phyloP scores from a whole-genome alignment of 108 stramenopile genomes.

The Pseudonitzschia multiseries region DNA sequence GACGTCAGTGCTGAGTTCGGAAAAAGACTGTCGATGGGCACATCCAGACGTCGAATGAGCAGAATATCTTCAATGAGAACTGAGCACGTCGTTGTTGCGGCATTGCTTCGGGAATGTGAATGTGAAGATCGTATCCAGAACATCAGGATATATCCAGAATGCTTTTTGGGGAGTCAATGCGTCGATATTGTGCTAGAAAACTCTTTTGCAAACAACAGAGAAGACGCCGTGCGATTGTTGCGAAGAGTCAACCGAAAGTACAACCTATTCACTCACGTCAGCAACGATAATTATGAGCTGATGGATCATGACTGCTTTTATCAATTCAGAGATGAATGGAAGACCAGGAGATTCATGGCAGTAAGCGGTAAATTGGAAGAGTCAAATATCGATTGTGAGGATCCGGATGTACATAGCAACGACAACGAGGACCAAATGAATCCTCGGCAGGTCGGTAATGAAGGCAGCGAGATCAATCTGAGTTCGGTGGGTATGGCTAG shows the following conservation, averaged over 20 bases:
- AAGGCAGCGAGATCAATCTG: not conserved
- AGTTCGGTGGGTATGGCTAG: not conserved
- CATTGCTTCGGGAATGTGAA: slow-evolving; percentile 15
- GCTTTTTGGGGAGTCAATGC: slow-evolving; percentile 19
- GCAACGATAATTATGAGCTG: slow-evolving; percentile 16
- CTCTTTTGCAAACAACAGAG: slow-evolving; percentile 4
- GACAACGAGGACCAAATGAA: not conserved
- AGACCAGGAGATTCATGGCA: slow-evolving; percentile 11
- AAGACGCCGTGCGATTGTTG: slow-evolving; percentile 21
- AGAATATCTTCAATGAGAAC: not conserved
- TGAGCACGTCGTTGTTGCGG: not conserved
- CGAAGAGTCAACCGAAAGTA: slow-evolving; percentile 15
- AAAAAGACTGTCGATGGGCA: not conserved
- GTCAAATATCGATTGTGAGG: not conserved
- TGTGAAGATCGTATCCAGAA: slow-evolving; percentile 14
- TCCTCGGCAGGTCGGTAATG: not conserved
- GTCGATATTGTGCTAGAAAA: slow-evolving; percentile 20
- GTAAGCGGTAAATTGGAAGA: not conserved
- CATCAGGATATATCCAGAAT: slow-evolving; percentile 17
- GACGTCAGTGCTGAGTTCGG: not conserved
- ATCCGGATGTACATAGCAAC: not conserved
- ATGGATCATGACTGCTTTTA: slow-evolving; percentile 27
- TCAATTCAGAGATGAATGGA: slow-evolving; percentile 13
- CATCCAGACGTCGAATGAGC: slow-evolving; percentile 4
- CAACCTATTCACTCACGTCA: slow-evolving; percentile 26